These are phyloP conservation scores for Fusarium zealandicum DNA, from an alignment of 2,329 filamentous ascomycete genomes.

Conservation along the genomic window DNA sequence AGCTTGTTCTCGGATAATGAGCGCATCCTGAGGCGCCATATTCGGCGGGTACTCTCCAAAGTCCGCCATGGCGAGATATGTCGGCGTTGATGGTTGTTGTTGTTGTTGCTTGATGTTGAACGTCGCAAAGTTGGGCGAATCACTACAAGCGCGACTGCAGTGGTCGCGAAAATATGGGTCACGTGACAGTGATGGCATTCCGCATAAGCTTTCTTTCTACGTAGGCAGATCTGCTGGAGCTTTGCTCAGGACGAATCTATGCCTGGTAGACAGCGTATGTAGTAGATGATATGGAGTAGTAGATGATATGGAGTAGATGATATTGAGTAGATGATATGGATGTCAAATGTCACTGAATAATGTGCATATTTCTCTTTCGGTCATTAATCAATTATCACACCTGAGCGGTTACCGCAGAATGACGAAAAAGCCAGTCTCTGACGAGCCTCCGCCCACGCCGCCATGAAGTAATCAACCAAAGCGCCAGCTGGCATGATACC, in stretches of 20 bases:
- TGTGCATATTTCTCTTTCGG: slow-evolving; percentile 26
- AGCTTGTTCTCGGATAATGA: slow-evolving; percentile 63
- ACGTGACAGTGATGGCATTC: slow-evolving; percentile 31
- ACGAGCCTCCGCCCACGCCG: slow-evolving; percentile 30
- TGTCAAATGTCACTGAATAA: neutral
- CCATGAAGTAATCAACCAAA: slow-evolving; percentile 44
- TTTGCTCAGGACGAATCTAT: neutral
- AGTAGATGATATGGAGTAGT: too few species aligned
- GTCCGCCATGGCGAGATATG: slow-evolving; percentile 58
- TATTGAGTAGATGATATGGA: neutral
- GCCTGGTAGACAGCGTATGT: too few species aligned
- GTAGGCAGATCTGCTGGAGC: neutral
- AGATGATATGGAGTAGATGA: too few species aligned
- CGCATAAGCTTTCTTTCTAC: slow-evolving; percentile 8
- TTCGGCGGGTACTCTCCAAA: slow-evolving; percentile 71
- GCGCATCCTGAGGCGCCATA: slow-evolving; percentile 69
- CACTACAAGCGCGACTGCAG: slow-evolving; percentile 17
- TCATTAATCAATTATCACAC: slow-evolving; percentile 45
- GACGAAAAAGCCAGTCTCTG: slow-evolving; percentile 20
- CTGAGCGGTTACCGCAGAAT: slow-evolving; percentile 29
- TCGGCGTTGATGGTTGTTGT: neutral
- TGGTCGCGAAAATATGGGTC: slow-evolving; percentile 22
- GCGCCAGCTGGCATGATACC: slow-evolving; percentile 44
- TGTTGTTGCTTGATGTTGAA: slow-evolving; percentile 6
- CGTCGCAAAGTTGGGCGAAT: slow-evolving; percentile 16